These are phyloP conservation scores for Telfairia occidentalis DNA, from an alignment of 331 rosid genomes.

Conservation along the genomic window DNA sequence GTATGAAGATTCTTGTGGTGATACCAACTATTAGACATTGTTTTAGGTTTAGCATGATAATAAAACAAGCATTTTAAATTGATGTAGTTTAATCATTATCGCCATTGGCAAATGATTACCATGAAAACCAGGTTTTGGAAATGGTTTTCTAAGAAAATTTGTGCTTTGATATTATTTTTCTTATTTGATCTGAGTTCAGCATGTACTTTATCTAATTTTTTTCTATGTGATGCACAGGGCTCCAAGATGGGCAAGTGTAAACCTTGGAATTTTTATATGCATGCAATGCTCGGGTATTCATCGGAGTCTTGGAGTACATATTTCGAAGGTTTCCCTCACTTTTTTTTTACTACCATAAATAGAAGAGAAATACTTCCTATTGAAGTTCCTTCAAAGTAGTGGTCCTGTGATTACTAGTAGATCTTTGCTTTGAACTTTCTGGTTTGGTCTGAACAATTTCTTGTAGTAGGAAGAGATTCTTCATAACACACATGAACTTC, in stretches of 20 bases:
- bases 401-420: not conserved
- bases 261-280: conserved; percentile 85
- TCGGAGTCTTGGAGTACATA: conserved; percentile 90
- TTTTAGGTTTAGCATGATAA: not conserved
- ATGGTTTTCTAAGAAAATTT: not conserved
- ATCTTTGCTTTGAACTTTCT: not conserved
- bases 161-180: not conserved
- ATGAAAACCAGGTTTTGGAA: not conserved
- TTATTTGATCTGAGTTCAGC: not conserved
- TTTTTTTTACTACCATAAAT: not conserved
- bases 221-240: conserved; percentile 41
- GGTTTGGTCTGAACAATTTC: not conserved
- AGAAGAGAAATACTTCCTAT: not conserved
- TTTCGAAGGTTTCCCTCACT: conserved; percentile 52
- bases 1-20: not conserved
- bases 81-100: not conserved
- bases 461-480: not conserved
- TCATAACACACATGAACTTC: not conserved
- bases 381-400: not conserved
- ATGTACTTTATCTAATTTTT: not conserved
- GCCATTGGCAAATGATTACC: not conserved
- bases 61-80: not conserved
- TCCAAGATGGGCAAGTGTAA: conserved; percentile 96
- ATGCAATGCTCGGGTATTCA: conserved; percentile 97
- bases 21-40: not conserved